phyloP scores from a whole-genome alignment of 768 basidiomycete genomes.

The Boletus reticuloceps region DNA sequence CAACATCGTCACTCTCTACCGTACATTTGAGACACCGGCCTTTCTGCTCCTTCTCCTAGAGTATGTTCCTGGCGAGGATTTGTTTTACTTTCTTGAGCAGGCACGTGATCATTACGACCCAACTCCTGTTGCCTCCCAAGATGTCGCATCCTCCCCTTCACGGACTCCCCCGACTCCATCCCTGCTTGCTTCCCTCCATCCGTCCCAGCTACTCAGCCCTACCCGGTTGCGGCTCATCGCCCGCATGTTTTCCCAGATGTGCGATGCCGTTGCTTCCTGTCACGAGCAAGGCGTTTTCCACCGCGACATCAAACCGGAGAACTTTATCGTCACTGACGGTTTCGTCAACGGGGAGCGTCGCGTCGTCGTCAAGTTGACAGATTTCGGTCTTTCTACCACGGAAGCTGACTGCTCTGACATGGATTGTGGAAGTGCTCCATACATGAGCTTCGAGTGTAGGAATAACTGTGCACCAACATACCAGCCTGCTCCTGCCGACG shows the following conservation, averaged over 20 bases:
- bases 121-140: conserved; percentile 30
- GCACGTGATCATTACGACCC: conserved; percentile 81
- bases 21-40: conserved; percentile 87
- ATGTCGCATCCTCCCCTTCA: conserved; percentile 32
- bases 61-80: conserved; percentile 94
- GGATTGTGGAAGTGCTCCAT: conserved; percentile 98
- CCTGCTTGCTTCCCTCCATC: conserved; percentile 80
- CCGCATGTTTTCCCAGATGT: conserved; percentile 99
- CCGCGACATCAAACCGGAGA: conserved; percentile 99
- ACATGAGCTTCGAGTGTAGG: conserved; percentile 99
- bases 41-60: conserved; percentile 93
- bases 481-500: conserved; percentile 91
- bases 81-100: conserved; percentile 98
- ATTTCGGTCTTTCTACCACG: conserved; percentile 93
- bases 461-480: conserved; percentile 97
- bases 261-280: conserved; percentile 93
- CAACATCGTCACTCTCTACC: conserved; percentile 93
- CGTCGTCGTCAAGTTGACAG: conserved; percentile 94
- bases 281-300: conserved; percentile 91
- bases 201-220: conserved; percentile 77
- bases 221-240: conserved; percentile 90
- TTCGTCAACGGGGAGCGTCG: conserved; percentile 70
- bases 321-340: conserved; percentile 92
- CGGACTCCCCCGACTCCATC: conserved; percentile 92
- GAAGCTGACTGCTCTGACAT: conserved; percentile 90